Evolutionary conservation across 306 rosid genomes (phyloP), one percentile per base, ranked within the genome.

Genomic region (Lablab purpureus): DNA sequence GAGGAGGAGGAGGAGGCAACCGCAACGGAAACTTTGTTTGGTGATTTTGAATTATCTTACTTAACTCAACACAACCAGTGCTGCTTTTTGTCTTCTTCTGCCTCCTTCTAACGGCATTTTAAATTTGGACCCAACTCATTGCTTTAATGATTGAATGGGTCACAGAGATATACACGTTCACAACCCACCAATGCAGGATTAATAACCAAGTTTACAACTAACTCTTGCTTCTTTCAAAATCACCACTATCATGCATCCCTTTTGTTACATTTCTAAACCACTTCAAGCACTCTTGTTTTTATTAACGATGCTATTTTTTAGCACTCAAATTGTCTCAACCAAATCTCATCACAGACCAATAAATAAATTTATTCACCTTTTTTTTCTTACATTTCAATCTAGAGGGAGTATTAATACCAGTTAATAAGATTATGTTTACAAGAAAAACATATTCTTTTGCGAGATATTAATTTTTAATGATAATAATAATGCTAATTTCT

Each of bases 11-110:
- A 72, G 51, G 32, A 0, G 68, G 17, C 22, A 83, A 47, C 45
- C n/a, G 78, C 40, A 80, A 83, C 80, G 86, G 80, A 58, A 25
- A 25, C 78, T 83, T 78, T 79, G 46, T 37, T 9, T 6, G 7
- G 36, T 46, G 23, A 77, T 52, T 32, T 21, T 17, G 4, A 6
- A n/a, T n/a, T n/a, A n/a, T n/a, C n/a, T n/a, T n/a, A n/a, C n/a
- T n/a, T n/a, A n/a, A n/a, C n/a, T n/a, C n/a, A n/a, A n/a, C n/a
- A n/a, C n/a, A n/a, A n/a, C n/a, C n/a, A n/a, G n/a, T n/a, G 30
- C 10, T 28, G 13, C 80, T 67, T 83, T 78, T 76, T 75, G 81
- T 59, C 36, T 65, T 74, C 69, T 81, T 18, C 41, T 64, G 83
- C 59, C 34, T 25, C 12, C 34, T 64, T 41, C 84, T 55, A 74